A percentile compares a stretch with the other conserved stretches of the same genome.
Evolutionary conservation across 2,329 filamentous ascomycete genomes (phyloP).

Genomic region (Xylariales sp.): DNA sequence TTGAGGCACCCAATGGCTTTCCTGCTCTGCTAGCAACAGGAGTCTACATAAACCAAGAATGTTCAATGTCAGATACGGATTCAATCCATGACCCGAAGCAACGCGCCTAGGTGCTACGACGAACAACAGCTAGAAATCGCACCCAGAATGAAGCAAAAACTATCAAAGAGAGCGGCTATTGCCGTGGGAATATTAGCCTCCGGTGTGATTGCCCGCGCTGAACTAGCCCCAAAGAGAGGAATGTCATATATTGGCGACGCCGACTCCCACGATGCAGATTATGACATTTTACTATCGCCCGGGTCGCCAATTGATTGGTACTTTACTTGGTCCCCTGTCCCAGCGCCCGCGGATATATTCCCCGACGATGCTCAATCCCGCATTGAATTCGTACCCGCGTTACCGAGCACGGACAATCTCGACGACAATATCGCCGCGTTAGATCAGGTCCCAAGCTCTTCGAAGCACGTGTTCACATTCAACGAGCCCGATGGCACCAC

Average conservation of each 20-base stretch:
- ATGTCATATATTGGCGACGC: constrained; percentile 44
- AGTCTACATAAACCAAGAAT: neutral
- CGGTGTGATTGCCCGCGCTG: constrained; percentile 10
- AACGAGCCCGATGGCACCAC: constrained; percentile 58
- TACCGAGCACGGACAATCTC: constrained; percentile 54
- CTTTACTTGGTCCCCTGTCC: constrained; percentile 56
- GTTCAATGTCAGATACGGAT: neutral
- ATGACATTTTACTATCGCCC: constrained; percentile 51
- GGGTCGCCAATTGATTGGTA: constrained; percentile 56
- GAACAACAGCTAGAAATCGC: neutral
- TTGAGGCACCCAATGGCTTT: no score
- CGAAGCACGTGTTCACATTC: constrained; percentile 55
- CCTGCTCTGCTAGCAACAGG: neutral
- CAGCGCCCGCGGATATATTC: constrained; percentile 40
- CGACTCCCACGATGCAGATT: constrained; percentile 46
- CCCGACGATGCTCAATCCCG: constrained; percentile 43
- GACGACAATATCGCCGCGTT: constrained; percentile 46
- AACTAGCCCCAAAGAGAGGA: constrained; percentile 44
- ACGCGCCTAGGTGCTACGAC: neutral
- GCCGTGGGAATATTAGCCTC: constrained; percentile 13
- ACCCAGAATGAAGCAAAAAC: constrained; percentile 4
- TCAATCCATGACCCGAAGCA: neutral
- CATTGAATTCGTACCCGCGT: constrained; percentile 53
- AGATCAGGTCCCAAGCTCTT: constrained; percentile 48
- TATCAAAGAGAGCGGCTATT: neutral